Evolutionary conservation across 345 rosid species (phyloP).

Genomic region (Brassica carinata): DNA sequence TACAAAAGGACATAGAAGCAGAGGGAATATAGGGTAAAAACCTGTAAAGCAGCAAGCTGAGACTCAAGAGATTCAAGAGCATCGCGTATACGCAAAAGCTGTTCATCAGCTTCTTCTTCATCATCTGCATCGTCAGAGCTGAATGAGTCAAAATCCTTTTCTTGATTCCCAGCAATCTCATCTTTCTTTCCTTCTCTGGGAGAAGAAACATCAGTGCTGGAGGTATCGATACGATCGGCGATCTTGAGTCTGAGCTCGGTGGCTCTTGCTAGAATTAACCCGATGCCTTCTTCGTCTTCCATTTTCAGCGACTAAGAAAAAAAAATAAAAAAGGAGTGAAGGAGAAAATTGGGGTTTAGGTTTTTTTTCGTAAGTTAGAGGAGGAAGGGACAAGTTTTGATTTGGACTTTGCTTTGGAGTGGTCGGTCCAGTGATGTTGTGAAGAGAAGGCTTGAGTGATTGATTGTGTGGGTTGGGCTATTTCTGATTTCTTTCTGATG

Average conservation of each 20-base stretch:
- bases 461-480: conserved; percentile 31
- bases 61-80: conserved; percentile 79
- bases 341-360: conserved; percentile 35
- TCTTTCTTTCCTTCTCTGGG: conserved; percentile 19
- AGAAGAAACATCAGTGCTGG: conserved; percentile 34
- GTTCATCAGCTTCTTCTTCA: conserved; percentile 49
- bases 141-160: conserved; percentile 34
- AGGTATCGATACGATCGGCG: conserved; percentile 61
- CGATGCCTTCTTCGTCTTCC: conserved; percentile 71
- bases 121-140: conserved; percentile 51
- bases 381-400: conserved; percentile 26
- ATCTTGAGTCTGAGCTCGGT: conserved; percentile 74
- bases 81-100: conserved; percentile 70
- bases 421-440: conserved; percentile 12
- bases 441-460: conserved; percentile 6
- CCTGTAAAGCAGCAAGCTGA: conserved; percentile 81
- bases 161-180: conserved; percentile 31
- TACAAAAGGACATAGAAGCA: background rate
- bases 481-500: conserved; percentile 34
- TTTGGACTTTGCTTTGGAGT: conserved; percentile 12
- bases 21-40: conserved; percentile 22
- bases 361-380: conserved; percentile 31
- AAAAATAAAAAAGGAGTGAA: background rate
- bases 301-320: conserved; percentile 1
- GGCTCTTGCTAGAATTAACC: conserved; percentile 72